A percentile compares a stretch with the other conserved stretches of the same genome.
These are phyloP conservation scores for Penicillium cinerascens DNA, from an alignment of 495 filamentous ascomycete species.

Conservation along the genomic window DNA sequence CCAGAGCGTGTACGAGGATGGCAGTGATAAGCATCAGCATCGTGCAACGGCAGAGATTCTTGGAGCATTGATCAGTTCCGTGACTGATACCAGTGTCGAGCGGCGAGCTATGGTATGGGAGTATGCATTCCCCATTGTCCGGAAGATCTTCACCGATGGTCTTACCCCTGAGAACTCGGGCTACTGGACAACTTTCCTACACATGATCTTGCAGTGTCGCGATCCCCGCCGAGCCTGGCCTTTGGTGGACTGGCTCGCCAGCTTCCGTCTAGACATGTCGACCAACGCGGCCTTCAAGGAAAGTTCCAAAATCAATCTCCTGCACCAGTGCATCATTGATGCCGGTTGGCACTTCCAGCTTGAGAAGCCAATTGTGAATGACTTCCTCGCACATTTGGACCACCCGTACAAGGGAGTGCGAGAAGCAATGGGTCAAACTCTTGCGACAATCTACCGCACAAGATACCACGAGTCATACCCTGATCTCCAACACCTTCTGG, in stretches of 20 bases:
- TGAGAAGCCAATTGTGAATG: conserved; percentile 83
- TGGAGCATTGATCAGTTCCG: conserved; percentile 73
- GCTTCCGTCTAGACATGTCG: conserved; percentile 86
- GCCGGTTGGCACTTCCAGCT: conserved; percentile 94
- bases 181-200: conserved; percentile 93
- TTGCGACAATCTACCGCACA: conserved; percentile 83
- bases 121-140: conserved; percentile 85
- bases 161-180: conserved; percentile 89
- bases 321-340: conserved; percentile 84
- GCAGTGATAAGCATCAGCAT: conserved; percentile 96
- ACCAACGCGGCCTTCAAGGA: conserved; percentile 99
- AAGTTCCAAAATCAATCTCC: conserved; percentile 88
- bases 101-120: conserved; percentile 75
- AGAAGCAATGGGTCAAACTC: conserved; percentile 86
- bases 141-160: conserved; percentile 80
- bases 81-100: conserved; percentile 64
- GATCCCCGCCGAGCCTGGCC: conserved; percentile 87
- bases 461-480: conserved; percentile 90
- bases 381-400: conserved; percentile 89
- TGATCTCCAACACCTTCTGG: conserved; percentile 68
- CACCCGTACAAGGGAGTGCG: conserved; percentile 97
- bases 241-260: conserved; percentile 75
- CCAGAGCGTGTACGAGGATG: conserved; percentile 75
- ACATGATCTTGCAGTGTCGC: conserved; percentile 75
- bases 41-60: conserved; percentile 94